Percentiles rank a stretch among this genome's conserved stretches.
Evolutionary conservation across 2,329 filamentous ascomycete genomes (phyloP).

Genomic region (Stagonosporopsis chrysanthemi): DNA sequence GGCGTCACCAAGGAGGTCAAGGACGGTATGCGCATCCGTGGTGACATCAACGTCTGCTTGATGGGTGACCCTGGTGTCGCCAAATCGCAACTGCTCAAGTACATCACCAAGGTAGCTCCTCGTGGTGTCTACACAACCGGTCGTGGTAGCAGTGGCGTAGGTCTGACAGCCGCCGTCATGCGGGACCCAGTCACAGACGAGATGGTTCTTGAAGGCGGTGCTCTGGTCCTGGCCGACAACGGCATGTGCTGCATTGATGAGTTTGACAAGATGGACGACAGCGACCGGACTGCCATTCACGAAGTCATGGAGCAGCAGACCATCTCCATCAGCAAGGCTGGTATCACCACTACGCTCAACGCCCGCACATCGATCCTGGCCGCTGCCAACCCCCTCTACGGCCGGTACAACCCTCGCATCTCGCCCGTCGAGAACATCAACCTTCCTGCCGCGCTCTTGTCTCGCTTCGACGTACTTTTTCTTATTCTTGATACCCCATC

Average conservation of each 20-base stretch:
- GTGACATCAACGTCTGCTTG: slow-evolving; percentile 97
- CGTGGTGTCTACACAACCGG: slow-evolving; percentile 87
- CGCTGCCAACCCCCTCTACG: slow-evolving; percentile 95
- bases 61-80: slow-evolving; percentile 99
- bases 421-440: slow-evolving; percentile 99
- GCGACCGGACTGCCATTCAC: slow-evolving; percentile 82
- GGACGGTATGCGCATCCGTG: slow-evolving; percentile 98
- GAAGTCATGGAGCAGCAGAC: slow-evolving; percentile 91
- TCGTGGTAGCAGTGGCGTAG: slow-evolving; percentile 80
- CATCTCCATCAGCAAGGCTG: slow-evolving; percentile 87
- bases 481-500: slow-evolving; percentile 93
- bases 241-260: slow-evolving; percentile 88
- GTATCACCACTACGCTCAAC: slow-evolving; percentile 96
- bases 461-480: slow-evolving; percentile 97
- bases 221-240: slow-evolving; percentile 80
- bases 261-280: slow-evolving; percentile 90
- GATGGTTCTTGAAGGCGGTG: slow-evolving; percentile 83
- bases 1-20: slow-evolving; percentile 97
- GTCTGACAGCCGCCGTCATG: slow-evolving; percentile 84
- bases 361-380: slow-evolving; percentile 95
- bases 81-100: slow-evolving; percentile 97
- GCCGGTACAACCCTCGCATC: slow-evolving; percentile 95
- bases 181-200: slow-evolving; percentile 83
- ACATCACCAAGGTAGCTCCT: slow-evolving; percentile 97
- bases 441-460: slow-evolving; percentile 93